Evolutionary conservation across 345 rosid species (phyloP), one percentile per base, ranked within the genome.

Genomic region (Tarenaya hassleriana): DNA sequence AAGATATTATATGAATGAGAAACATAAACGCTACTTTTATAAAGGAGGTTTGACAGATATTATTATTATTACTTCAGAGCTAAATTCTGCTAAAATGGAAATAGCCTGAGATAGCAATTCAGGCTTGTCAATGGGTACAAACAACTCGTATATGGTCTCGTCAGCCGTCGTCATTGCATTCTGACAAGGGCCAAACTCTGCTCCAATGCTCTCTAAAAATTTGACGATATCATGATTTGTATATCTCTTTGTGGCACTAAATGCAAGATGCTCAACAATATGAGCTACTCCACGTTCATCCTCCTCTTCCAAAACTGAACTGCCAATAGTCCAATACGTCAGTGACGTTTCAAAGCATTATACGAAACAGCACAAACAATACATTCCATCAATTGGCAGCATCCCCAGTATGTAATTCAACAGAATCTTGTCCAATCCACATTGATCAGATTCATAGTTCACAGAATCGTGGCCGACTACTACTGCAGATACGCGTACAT

Each of bases 221-320:
- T 80, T 90, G 40, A 90, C 80, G 15, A 90, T 83, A 54, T 86
- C 97, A 41, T 90, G 97, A 76, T 90, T 90, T 47, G 88, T 78
- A 45, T 83, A 86, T 32, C 68, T 86, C 24, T 72, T 68, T 1
- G 97, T 90, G 18, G 97, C 94, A 64, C 97, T 89, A 50, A 89
- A 89, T 24, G 97, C 95, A 48, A 89, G 95, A 74, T 89, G 97
- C 76, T 89, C 95, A 33, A 83, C 84, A 33, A 89, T 83, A 66
- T 89, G 97, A 47, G 97, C 97, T 62, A 89, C 97, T 34, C 95
- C 95, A 52, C 86, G 88, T 74, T 89, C 94, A 56, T 75, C 84
- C 51, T 89, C 97, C 77, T 89, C 95, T 76, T 89, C 97, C 80
- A 89, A 70, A 69, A 89, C 90, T 76, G 97, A 89, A 77, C 97